Evolutionary conservation across 75 land plant genomes (phyloP).

Genomic region (Selaginella moellendorffii): DNA sequence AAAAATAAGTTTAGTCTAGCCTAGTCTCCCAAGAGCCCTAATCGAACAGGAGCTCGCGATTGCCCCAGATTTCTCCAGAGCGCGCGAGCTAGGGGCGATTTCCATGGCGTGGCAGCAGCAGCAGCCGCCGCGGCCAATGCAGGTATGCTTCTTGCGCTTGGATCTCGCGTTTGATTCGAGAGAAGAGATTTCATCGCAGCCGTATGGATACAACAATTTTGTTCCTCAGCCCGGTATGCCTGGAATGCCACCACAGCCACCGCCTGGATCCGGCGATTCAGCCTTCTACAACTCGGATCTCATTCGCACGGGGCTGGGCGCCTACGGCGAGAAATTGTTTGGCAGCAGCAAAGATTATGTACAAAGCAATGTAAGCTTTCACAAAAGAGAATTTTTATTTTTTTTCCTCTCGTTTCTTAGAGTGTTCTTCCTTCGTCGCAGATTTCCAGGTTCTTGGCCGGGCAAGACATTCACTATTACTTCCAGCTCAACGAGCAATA

Average conservation of each 20-base stretch:
- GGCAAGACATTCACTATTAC: constrained; percentile 61
- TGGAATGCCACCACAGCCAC: background rate
- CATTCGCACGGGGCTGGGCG: constrained; percentile 42
- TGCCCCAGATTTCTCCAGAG: too few relatives aligned
- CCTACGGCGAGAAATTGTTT: constrained; percentile 52
- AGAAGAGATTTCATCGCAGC: background rate
- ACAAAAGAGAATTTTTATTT: too few relatives aligned
- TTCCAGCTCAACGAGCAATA: constrained; percentile 89
- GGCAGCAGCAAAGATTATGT: constrained; percentile 70
- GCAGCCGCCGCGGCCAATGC: background rate
- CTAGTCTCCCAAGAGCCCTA: too few relatives aligned
- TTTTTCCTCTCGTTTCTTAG: too few relatives aligned
- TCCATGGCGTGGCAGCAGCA: background rate
- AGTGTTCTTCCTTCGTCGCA: too few relatives aligned
- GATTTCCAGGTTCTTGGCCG: constrained; percentile 64
- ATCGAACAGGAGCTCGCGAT: too few relatives aligned
- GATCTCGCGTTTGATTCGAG: background rate
- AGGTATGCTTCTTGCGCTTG: background rate
- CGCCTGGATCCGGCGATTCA: background rate
- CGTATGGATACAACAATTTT: background rate
- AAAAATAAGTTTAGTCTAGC: too few relatives aligned
- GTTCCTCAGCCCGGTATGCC: background rate
- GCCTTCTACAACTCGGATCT: constrained; percentile 26
- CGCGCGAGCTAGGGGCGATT: too few relatives aligned
- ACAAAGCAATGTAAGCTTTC: constrained; percentile 70